These are phyloP conservation scores for Trichomonas vaginalis DNA, from an alignment of 208 protist genomes.

Conservation along the genomic window DNA sequence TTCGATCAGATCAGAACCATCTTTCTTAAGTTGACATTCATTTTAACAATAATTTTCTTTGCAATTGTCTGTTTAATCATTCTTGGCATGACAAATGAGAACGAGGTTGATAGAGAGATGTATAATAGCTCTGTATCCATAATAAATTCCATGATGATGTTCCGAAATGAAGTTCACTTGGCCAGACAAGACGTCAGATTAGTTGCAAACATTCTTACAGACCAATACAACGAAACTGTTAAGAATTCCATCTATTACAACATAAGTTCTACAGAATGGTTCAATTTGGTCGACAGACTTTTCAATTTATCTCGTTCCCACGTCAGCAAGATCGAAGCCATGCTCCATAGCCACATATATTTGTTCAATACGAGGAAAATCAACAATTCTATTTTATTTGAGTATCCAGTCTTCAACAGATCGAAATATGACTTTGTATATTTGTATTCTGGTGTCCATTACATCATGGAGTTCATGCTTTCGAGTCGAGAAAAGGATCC, in stretches of 20 bases:
- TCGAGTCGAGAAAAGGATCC: neutral
- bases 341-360: neutral
- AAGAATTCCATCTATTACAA: neutral
- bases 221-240: neutral
- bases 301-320: neutral
- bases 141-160: neutral
- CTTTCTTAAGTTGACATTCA: neutral
- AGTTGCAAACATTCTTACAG: neutral
- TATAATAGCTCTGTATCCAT: neutral
- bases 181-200: neutral
- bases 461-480: neutral
- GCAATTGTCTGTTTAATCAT: neutral
- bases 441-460: neutral
- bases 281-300: neutral
- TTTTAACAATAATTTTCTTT: neutral
- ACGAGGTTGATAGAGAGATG: neutral
- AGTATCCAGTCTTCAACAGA: neutral
- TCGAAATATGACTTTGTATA: neutral
- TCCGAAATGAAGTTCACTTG: neutral
- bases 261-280: neutral
- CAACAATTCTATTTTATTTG: neutral
- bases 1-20: neutral
- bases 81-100: neutral
- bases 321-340: neutral
- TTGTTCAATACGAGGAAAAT: neutral